Percentiles rank a stretch among this genome's conserved stretches.
These are phyloP conservation scores for Magnaporthiopsis incrustans DNA, from an alignment of 2,329 filamentous ascomycete genomes.

Conservation along the genomic window DNA sequence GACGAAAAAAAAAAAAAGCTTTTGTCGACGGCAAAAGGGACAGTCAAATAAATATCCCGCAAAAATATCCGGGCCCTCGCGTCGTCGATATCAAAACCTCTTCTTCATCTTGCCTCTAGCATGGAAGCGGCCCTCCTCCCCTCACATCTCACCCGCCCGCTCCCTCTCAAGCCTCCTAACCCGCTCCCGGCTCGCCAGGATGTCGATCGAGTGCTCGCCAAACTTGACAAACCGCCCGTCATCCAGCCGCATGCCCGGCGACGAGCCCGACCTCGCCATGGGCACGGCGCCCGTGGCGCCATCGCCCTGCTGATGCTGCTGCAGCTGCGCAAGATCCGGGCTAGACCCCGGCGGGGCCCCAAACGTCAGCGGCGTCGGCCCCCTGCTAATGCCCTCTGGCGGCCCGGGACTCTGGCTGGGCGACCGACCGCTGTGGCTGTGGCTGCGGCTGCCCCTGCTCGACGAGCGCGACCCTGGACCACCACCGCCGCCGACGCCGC, in stretches of 20 bases:
- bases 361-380: not conserved
- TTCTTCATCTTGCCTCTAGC: not conserved
- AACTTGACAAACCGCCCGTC: constrained; percentile 19
- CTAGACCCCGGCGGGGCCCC: constrained; percentile 2
- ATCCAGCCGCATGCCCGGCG: constrained; percentile 15
- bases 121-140: not conserved
- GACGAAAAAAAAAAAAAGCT: not conserved
- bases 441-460: constrained; percentile 3
- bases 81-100: not conserved
- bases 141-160: not conserved
- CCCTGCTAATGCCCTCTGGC: not conserved
- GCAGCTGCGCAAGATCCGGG: constrained; percentile 4
- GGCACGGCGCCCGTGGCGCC: constrained; percentile 10
- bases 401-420: constrained; percentile 9
- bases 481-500: not conserved
- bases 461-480: not conserved
- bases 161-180: constrained; percentile 2
- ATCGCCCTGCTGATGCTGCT: not conserved
- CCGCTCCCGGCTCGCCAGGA: constrained; percentile 1
- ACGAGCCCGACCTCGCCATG: constrained; percentile 15
- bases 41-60: not conserved
- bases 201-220: constrained; percentile 10
- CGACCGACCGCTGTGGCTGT: not conserved
- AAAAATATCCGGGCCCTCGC: not conserved
- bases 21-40: not conserved